Evolutionary conservation across 257 asterid species (phyloP).

Genomic region (Gentiana macrophylla): DNA sequence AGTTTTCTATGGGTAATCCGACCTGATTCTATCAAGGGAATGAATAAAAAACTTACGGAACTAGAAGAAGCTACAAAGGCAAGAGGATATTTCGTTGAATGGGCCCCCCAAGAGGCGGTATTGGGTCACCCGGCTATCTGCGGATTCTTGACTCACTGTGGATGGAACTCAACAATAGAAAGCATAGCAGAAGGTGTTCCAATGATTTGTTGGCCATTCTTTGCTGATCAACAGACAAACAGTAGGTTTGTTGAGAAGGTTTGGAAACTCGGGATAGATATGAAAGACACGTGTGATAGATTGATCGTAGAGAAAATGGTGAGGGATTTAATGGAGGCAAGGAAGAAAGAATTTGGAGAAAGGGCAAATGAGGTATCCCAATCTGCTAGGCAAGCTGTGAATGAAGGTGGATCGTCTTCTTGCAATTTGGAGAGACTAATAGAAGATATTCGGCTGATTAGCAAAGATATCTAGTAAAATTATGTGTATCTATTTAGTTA

Average conservation of each 20-base stretch:
- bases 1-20: slow-evolving; percentile 22
- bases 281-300: not conserved
- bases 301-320: not conserved
- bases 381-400: slow-evolving; percentile 10
- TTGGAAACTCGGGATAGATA: slow-evolving; percentile 6
- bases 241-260: slow-evolving; percentile 3
- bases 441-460: slow-evolving; percentile 12
- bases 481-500: too few relatives aligned
- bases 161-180: slow-evolving; percentile 8
- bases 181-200: slow-evolving; percentile 6
- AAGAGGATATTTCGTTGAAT: slow-evolving; percentile 1
- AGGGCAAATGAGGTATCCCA: slow-evolving; percentile 13
- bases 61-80: not conserved
- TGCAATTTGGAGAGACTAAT: slow-evolving; percentile 14
- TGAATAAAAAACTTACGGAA: not conserved
- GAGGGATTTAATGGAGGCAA: not conserved
- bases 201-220: slow-evolving; percentile 7
- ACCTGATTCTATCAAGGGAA: slow-evolving; percentile 1
- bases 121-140: not conserved
- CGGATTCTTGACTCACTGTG: slow-evolving; percentile 3
- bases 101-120: slow-evolving; percentile 4
- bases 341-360: not conserved
- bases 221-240: slow-evolving; percentile 1
- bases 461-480: not conserved
- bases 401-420: slow-evolving; percentile 16